Conservation (phyloP, 2,329 filamentous ascomycete species). For the Cladosporium cucumerinum region DNA sequence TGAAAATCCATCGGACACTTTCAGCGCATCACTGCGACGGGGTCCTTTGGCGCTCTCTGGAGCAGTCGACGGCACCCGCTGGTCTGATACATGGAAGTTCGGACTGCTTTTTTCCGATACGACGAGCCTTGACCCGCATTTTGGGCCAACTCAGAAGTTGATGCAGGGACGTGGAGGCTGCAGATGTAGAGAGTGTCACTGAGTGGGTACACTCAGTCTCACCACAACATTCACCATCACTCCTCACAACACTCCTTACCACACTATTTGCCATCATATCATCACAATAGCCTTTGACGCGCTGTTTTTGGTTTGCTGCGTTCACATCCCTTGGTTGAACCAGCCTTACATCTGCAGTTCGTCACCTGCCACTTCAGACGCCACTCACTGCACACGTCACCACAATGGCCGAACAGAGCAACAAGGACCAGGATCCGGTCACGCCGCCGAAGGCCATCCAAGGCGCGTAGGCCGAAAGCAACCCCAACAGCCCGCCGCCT, state of each 20-base stretch:
- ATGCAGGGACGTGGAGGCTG: conserved; percentile 15
- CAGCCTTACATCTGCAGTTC: not conserved
- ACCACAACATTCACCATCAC: not conserved
- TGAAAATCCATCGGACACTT: not conserved
- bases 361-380: not conserved
- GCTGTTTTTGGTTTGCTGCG: not conserved
- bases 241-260: not conserved
- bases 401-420: not conserved
- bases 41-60: not conserved
- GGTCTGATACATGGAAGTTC: not conserved
- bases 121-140: conserved; percentile 2
- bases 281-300: not conserved
- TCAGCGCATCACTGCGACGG: not conserved
- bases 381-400: not conserved
- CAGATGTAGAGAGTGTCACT: not conserved
- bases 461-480: not conserved
- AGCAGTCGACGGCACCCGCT: not conserved
- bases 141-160: not conserved
- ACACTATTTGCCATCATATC: not conserved
- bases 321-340: not conserved
- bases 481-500: not conserved
- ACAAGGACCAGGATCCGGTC: not conserved
- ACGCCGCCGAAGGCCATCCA: not conserved
- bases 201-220: not conserved
- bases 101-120: not conserved